Evolutionary conservation across 2,329 filamentous ascomycete species (phyloP).

Genomic region (Neopestalotiopsis clavispora): DNA sequence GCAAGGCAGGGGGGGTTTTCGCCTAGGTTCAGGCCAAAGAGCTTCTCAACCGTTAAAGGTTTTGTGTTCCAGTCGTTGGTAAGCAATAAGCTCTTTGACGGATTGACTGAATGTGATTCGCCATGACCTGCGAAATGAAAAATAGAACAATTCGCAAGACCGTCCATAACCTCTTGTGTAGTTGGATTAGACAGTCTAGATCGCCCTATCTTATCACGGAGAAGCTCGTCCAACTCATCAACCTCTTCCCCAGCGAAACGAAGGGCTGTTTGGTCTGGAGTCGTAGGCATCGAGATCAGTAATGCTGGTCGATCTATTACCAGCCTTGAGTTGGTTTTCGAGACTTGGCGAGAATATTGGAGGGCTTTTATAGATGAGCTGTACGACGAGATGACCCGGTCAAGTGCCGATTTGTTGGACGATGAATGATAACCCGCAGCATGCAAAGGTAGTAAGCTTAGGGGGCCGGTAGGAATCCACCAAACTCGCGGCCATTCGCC

Average conservation of each 20-base stretch:
- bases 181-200: no score
- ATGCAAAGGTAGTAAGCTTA: not conserved
- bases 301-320: no score
- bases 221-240: conserved; percentile 25
- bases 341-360: no score
- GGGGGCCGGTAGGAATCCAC: not conserved
- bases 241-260: not conserved
- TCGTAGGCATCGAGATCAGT: no score
- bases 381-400: conserved; percentile 42
- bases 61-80: conserved; percentile 28
- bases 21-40: not conserved
- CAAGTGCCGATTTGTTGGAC: not conserved
- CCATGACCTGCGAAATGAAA: conserved; percentile 51
- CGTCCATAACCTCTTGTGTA: conserved; percentile 11
- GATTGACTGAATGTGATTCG: conserved; percentile 29
- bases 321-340: no score
- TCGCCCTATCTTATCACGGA: no score
- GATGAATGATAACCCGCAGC: not conserved
- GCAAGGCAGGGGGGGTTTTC: not conserved
- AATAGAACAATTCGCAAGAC: conserved; percentile 29
- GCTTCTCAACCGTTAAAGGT: conserved; percentile 15
- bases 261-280: not conserved
- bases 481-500: not conserved
- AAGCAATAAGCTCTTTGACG: conserved; percentile 36
- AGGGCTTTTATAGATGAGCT: conserved; percentile 39